A percentile compares a stretch with the other conserved stretches of the same genome.
Evolutionary conservation across 2,329 filamentous ascomycete genomes (phyloP).

Genomic region (Clarireedia hainanense): DNA sequence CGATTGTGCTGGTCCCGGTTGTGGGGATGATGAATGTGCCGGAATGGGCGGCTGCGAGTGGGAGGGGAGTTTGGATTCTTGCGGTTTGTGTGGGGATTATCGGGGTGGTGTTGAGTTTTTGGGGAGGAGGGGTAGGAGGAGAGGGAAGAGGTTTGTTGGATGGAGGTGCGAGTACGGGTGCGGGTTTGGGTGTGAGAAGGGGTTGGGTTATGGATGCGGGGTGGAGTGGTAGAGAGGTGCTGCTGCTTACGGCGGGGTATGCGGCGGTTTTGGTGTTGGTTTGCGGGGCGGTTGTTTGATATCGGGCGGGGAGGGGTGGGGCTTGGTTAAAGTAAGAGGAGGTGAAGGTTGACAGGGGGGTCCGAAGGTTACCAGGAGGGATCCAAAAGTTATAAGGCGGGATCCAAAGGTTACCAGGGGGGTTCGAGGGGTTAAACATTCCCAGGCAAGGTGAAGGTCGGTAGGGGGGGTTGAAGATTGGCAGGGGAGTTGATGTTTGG

Average conservation of each 20-base stretch:
- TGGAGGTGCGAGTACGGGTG: not conserved
- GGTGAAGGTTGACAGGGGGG: no score
- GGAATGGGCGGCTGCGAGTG: not conserved
- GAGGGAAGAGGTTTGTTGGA: no score
- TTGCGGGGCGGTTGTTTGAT: not conserved
- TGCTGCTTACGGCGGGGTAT: not conserved
- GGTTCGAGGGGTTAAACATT: no score
- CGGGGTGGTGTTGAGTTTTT: not conserved
- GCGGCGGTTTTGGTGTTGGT: constrained; percentile 3
- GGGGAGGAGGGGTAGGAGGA: not conserved
- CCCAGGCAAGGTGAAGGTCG: no score
- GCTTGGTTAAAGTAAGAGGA: no score
- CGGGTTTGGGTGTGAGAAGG: not conserved
- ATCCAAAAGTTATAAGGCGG: no score
- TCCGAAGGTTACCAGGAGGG: no score
- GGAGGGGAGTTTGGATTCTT: not conserved
- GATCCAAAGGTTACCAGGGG: no score
- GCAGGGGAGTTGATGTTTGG: no score
- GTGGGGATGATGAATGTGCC: not conserved
- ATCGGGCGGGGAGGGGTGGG: not conserved
- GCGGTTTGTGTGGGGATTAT: not conserved
- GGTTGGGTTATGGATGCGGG: not conserved
- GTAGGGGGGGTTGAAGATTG: no score
- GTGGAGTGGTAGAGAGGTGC: not conserved
- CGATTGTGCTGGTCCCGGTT: not conserved